Percentiles rank a stretch among this genome's conserved stretches.
Conservation (phyloP, 2,329 filamentous ascomycete species). For the Xylogone sp. region DNA sequence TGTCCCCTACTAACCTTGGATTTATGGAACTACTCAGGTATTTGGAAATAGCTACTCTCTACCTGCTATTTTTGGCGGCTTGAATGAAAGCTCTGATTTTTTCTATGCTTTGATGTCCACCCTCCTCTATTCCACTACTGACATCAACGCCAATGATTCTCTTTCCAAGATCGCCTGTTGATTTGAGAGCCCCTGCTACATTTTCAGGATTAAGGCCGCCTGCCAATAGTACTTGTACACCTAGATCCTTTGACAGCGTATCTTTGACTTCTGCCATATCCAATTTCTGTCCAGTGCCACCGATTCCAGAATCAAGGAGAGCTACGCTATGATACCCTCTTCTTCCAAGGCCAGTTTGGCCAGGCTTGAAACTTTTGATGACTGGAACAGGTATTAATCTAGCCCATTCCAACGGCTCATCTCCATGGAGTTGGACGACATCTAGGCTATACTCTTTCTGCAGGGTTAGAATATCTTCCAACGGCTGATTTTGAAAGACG, state of each 20-base stretch:
- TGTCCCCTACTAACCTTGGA: no score
- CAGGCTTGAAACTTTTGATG: constrained; percentile 78
- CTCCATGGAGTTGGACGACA: constrained; percentile 87
- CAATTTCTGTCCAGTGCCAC: constrained; percentile 74
- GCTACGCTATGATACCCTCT: constrained; percentile 82
- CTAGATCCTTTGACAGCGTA: constrained; percentile 62
- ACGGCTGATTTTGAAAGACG: constrained; percentile 88
- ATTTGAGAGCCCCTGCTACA: constrained; percentile 61
- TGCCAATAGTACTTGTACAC: constrained; percentile 75
- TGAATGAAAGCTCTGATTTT: constrained; percentile 81
- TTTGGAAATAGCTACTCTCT: constrained; percentile 2
- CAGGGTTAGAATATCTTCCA: constrained; percentile 76
- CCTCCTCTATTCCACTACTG: constrained; percentile 86
- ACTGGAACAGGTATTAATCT: constrained; percentile 87
- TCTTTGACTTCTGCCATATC: constrained; percentile 67
- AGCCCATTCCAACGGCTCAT: constrained; percentile 91
- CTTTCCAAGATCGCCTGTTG: constrained; percentile 54
- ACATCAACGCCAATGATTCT: constrained; percentile 84
- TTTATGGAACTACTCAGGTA: no score
- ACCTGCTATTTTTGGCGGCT: constrained; percentile 55
- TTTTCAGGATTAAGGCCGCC: constrained; percentile 82
- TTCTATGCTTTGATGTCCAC: constrained; percentile 73
- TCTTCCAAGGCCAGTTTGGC: constrained; percentile 54
- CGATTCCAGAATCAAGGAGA: constrained; percentile 81
- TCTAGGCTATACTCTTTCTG: constrained; percentile 76